phyloP scores from a whole-genome alignment of 495 filamentous ascomycete genomes.

The Jackrogersella minutella region DNA sequence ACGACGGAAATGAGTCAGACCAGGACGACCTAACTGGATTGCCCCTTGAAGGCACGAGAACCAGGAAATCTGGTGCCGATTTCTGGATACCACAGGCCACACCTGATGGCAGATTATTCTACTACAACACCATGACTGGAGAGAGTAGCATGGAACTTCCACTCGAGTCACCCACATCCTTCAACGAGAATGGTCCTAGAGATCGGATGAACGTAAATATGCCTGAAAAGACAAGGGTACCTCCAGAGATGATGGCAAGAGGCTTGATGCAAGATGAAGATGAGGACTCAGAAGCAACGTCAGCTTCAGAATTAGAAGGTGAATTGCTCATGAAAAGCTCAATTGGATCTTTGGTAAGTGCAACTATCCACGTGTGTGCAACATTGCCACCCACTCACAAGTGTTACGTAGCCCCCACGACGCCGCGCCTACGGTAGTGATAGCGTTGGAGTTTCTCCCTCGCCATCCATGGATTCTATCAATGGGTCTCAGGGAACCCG shows the following conservation, averaged over 20 bases:
- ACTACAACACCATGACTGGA: constrained; percentile 96
- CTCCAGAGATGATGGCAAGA: constrained; percentile 89
- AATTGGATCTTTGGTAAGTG: constrained; percentile 60
- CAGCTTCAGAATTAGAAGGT: constrained; percentile 85
- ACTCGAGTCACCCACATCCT: constrained; percentile 83
- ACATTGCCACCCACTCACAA: constrained; percentile 18
- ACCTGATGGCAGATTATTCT: constrained; percentile 90
- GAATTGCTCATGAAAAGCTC: constrained; percentile 60
- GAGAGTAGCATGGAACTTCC: constrained; percentile 93
- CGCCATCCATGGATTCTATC: constrained; percentile 91
- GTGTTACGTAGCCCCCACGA: constrained; percentile 56
- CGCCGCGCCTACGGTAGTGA: constrained; percentile 72
- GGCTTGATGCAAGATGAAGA: constrained; percentile 86
- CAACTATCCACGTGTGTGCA: neutral
- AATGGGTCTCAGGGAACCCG: constrained; percentile 64
- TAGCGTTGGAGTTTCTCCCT: constrained; percentile 74
- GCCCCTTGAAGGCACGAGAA: constrained; percentile 72
- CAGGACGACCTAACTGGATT: constrained; percentile 66
- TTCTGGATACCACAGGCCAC: constrained; percentile 99
- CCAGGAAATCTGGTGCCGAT: constrained; percentile 84
- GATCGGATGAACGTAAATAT: constrained; percentile 88
- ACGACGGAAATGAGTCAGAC: constrained; percentile 71
- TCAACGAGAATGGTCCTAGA: constrained; percentile 82
- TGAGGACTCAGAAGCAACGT: constrained; percentile 76
- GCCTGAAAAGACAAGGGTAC: constrained; percentile 88